phyloP scores from a whole-genome alignment of 139 green algal genomes.

The Diplosphaera chodatii region DNA sequence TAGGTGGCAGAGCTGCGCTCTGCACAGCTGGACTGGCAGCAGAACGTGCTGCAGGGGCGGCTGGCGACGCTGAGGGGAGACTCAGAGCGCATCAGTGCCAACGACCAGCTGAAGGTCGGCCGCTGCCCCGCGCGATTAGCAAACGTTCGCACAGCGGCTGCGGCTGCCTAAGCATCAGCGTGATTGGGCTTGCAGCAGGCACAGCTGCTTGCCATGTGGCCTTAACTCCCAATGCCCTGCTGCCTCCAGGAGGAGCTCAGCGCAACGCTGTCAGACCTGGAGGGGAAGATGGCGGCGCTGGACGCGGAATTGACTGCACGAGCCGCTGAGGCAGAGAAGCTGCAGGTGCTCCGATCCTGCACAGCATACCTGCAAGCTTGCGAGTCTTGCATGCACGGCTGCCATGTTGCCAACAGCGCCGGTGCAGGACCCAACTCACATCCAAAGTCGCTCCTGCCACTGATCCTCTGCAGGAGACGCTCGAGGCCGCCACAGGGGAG shows the following conservation, averaged over 20 bases:
- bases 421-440: too few relatives aligned
- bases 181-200: too few relatives aligned
- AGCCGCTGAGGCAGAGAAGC: neutral
- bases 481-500: neutral
- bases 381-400: neutral
- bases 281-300: neutral
- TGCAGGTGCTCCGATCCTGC: neutral
- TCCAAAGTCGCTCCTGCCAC: too few relatives aligned
- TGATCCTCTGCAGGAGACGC: neutral
- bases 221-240: neutral
- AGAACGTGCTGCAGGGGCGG: neutral
- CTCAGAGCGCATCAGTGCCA: neutral
- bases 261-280: neutral
- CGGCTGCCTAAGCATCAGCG: too few relatives aligned
- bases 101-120: neutral
- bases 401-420: neutral
- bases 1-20: neutral
- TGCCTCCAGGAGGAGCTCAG: neutral
- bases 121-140: too few relatives aligned
- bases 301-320: neutral
- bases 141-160: too few relatives aligned
- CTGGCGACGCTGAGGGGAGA: neutral
- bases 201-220: too few relatives aligned
- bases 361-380: neutral
- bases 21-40: neutral